phyloP scores from a whole-genome alignment of 371 early-diverging fungal species.

The Mucor piriformis region DNA sequence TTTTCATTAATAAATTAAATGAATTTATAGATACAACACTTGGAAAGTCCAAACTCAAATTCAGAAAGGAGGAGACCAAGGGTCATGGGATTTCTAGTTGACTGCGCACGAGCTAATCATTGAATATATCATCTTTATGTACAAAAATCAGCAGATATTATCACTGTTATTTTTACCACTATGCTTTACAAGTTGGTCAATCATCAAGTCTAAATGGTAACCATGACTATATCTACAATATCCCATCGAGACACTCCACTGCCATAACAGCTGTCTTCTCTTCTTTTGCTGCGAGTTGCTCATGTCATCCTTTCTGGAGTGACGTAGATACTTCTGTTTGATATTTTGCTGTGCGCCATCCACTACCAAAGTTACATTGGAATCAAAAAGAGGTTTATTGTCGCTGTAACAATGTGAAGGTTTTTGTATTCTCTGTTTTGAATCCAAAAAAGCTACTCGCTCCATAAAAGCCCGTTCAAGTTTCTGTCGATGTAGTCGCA shows the following conservation, averaged over 20 bases:
- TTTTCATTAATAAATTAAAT: not conserved
- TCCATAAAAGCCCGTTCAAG: constrained; percentile 4
- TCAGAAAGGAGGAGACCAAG: not conserved
- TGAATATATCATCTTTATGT: not conserved
- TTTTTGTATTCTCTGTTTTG: not conserved
- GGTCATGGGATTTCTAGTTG: not conserved
- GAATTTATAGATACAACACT: not conserved
- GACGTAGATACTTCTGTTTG: not conserved
- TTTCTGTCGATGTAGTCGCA: not conserved
- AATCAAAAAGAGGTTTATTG: constrained; percentile 3
- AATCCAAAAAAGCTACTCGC: not conserved
- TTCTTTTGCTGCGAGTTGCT: constrained; percentile 3
- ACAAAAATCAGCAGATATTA: not conserved
- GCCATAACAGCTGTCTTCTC: constrained; percentile 11
- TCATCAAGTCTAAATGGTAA: constrained; percentile 7
- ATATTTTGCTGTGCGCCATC: not conserved
- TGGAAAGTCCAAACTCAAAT: not conserved
- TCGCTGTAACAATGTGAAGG: not conserved
- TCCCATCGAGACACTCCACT: constrained; percentile 28
- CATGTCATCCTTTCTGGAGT: not conserved
- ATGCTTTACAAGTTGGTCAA: constrained; percentile 2
- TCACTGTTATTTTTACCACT: not conserved
- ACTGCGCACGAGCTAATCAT: not conserved
- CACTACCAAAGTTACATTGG: constrained; percentile 3
- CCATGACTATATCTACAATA: constrained; percentile 25